Conservation (phyloP, 2,329 filamentous ascomycete genomes). For the Ceratocystis variospora region DNA sequence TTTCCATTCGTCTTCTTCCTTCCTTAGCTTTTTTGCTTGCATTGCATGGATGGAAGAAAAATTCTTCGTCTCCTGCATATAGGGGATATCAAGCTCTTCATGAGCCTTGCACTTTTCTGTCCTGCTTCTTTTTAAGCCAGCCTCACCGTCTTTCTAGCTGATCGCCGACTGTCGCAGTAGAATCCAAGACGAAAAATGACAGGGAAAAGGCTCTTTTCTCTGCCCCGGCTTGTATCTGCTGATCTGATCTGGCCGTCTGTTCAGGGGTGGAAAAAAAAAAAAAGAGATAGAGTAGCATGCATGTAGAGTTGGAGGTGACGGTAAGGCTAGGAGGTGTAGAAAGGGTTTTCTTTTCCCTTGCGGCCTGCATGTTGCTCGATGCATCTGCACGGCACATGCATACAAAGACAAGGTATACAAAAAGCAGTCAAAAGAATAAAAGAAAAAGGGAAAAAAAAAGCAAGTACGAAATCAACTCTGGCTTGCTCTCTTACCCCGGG, state of each 20-base stretch:
- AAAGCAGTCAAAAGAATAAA: background rate
- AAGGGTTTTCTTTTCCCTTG: background rate
- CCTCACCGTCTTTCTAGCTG: constrained; percentile 2
- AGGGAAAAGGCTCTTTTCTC: too few species aligned
- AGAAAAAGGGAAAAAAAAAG: background rate
- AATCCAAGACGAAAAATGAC: background rate
- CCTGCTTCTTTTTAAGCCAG: background rate
- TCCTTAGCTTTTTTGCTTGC: too few species aligned
- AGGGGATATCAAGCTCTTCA: background rate
- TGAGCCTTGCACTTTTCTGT: background rate
- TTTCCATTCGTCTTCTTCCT: background rate
- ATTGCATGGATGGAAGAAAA: background rate
- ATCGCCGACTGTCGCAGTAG: background rate
- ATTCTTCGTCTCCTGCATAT: background rate
- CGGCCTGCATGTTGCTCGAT: background rate
- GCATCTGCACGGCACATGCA: background rate
- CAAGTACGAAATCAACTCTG: background rate
- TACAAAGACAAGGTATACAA: background rate
- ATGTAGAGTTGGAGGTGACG: background rate
- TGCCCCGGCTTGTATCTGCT: too few species aligned
- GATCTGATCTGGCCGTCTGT: background rate
- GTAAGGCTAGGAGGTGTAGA: background rate
- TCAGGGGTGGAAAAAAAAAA: background rate
- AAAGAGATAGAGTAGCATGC: background rate
- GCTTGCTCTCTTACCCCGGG: background rate